Conservation (phyloP, 1,284 basidiomycete genomes). For the Boletus semigastroideus region DNA sequence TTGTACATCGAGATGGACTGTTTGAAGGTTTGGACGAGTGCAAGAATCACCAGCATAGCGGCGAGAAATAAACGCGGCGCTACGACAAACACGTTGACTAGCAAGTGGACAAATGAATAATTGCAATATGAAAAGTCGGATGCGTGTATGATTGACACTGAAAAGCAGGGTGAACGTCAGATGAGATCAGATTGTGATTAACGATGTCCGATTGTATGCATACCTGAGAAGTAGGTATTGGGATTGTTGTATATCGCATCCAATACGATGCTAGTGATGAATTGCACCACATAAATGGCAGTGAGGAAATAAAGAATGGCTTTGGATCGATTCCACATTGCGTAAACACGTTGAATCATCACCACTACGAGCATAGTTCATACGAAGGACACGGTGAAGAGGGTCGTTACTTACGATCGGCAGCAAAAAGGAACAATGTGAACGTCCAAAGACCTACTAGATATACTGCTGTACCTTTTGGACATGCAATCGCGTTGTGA, state of each 20-base stretch:
- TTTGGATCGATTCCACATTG: constrained; percentile 14
- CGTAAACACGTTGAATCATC: constrained; percentile 10
- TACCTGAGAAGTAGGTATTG: not conserved
- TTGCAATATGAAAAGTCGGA: not conserved
- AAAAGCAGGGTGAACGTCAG: not conserved
- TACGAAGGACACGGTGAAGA: no score
- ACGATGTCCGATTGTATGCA: not conserved
- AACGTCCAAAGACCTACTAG: not conserved
- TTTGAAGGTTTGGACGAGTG: no score
- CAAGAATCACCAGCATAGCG: not conserved
- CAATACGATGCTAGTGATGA: not conserved
- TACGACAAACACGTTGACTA: not conserved
- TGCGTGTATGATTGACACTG: not conserved
- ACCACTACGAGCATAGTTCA: not conserved
- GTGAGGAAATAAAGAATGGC: not conserved
- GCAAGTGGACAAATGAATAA: not conserved
- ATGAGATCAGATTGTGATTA: not conserved
- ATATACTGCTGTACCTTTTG: not conserved
- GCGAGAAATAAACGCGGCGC: not conserved
- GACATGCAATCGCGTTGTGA: no score
- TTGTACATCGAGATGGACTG: not conserved
- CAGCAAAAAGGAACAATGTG: not conserved
- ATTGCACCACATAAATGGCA: not conserved
- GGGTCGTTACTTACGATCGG: not conserved
- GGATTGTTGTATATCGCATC: not conserved